phyloP scores from a whole-genome alignment of 306 rosid genomes.

The Arachis hypogaea region DNA sequence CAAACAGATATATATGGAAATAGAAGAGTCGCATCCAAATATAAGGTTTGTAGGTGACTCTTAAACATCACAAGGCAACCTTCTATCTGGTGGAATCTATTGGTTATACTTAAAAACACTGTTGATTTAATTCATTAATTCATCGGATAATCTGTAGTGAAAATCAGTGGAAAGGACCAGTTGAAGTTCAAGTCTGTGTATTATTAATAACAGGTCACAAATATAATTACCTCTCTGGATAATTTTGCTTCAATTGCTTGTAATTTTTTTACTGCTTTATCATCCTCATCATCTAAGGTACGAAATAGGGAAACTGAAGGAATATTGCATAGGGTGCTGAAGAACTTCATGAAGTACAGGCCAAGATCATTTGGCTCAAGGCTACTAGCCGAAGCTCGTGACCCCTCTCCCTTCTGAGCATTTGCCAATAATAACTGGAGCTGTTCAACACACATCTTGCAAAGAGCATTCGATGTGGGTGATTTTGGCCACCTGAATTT shows the following conservation, averaged over 20 bases:
- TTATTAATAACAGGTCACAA: slow-evolving; percentile 10
- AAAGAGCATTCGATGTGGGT: slow-evolving; percentile 81
- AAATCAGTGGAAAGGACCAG: not conserved
- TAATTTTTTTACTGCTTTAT: slow-evolving; percentile 64
- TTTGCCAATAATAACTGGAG: slow-evolving; percentile 76
- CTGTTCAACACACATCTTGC: slow-evolving; percentile 90
- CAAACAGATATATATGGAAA: not conserved
- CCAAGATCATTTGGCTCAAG: slow-evolving; percentile 80
- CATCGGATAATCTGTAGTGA: not conserved
- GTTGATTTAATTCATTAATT: not conserved
- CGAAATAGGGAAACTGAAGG: slow-evolving; percentile 90
- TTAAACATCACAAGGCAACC: not conserved
- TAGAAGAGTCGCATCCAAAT: not conserved
- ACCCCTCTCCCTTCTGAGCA: slow-evolving; percentile 83
- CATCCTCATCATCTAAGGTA: slow-evolving; percentile 68
- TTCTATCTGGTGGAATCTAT: not conserved
- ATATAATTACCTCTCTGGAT: slow-evolving; percentile 62
- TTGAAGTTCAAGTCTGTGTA: not conserved
- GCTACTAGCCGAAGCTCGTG: slow-evolving; percentile 48
- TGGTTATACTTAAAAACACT: not conserved
- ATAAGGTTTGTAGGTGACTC: not conserved
- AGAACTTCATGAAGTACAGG: slow-evolving; percentile 84
- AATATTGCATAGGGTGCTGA: slow-evolving; percentile 75
- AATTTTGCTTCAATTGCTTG: slow-evolving; percentile 69
- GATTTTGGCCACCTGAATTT: slow-evolving; percentile 92